Evolutionary conservation across 108 stramenopile species (phyloP), one percentile per base, ranked within the genome.

Genomic region (Asterionellopsis glacialis): DNA sequence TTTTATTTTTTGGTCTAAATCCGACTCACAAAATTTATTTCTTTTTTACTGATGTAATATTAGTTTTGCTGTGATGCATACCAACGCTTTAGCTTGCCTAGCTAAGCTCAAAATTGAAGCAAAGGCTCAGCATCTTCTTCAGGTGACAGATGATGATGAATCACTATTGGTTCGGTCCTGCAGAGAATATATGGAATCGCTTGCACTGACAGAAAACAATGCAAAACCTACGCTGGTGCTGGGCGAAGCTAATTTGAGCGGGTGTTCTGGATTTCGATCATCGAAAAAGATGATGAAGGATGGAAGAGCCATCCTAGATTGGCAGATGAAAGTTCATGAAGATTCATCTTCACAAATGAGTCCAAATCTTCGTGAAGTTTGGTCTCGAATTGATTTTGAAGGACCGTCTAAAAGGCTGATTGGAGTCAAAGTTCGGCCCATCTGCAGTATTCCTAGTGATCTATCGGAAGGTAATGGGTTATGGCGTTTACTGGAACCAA

Each of bases 81-180:
- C 76, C 38, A 88, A 84, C 59, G 83, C 72, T 19, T 67, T 88
- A 65, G 87, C 83, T 3, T 67, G 61, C 22, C 45, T 88, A 12
- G 49, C 76, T 24, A 73, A 63, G 26, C 75, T 87, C 0, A 82
- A 84, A 52, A 64, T 69, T n/a, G 78, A 80, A 45, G 65, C 72
- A 28, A 72, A 54, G 23, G 19, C 24, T 21, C 18, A n/a, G n/a
- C 39, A 61, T 4, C 55, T 26, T 16, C 44, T 59, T n/a, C 18
- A 45, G 44, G 19, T 73, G 9, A 10, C 61, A 23, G 70, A 75
- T 40, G 55, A 42, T 51, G 80, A 79, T 11, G 33, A 59, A n/a
- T 27, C 41, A 15, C 57, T 81, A 0, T 55, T 78, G 33, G 18
- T 23, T 0, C 54, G 67, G 27, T 81, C 79, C 49, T 61, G 72